A percentile compares a stretch with the other conserved stretches of the same genome.
Conservation (phyloP, 2,329 filamentous ascomycete genomes). For the Thyridium curvatum region DNA sequence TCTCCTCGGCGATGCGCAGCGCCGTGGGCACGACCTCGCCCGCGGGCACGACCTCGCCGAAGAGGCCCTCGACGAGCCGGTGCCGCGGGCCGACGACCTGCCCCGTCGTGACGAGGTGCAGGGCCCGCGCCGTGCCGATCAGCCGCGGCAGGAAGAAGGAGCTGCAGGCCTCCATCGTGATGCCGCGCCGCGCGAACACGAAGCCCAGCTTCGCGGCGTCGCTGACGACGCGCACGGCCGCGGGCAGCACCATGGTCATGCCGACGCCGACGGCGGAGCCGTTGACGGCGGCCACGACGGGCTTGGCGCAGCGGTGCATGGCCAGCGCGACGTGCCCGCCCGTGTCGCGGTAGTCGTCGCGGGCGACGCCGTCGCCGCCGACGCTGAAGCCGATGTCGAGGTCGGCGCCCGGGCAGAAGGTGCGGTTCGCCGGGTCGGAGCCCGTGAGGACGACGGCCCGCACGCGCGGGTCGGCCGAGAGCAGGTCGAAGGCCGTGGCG, state of each 20-base stretch:
- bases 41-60: conserved; percentile 57
- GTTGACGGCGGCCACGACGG: conserved; percentile 52
- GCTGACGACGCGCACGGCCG: conserved; percentile 46
- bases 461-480: conserved; percentile 48
- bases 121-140: conserved; percentile 56
- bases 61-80: conserved; percentile 53
- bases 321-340: conserved; percentile 49
- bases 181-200: conserved; percentile 64
- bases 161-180: conserved; percentile 66
- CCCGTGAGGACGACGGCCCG: conserved; percentile 49
- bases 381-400: conserved; percentile 24
- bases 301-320: conserved; percentile 51
- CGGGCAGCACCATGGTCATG: conserved; percentile 55
- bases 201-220: conserved; percentile 62
- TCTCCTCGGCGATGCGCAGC: conserved; percentile 55
- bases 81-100: conserved; percentile 49
- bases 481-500: conserved; percentile 41
- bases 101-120: conserved; percentile 63
- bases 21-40: conserved; percentile 59
- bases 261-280: conserved; percentile 55
- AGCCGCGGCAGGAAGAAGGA: conserved; percentile 68
- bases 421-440: conserved; percentile 36
- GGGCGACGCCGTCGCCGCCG: conserved; percentile 7
- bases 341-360: conserved; percentile 35
- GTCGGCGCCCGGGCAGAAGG: conserved; percentile 56